These are phyloP conservation scores for Aspergillus biplanus DNA, from an alignment of 495 filamentous ascomycete species.

Conservation along the genomic window DNA sequence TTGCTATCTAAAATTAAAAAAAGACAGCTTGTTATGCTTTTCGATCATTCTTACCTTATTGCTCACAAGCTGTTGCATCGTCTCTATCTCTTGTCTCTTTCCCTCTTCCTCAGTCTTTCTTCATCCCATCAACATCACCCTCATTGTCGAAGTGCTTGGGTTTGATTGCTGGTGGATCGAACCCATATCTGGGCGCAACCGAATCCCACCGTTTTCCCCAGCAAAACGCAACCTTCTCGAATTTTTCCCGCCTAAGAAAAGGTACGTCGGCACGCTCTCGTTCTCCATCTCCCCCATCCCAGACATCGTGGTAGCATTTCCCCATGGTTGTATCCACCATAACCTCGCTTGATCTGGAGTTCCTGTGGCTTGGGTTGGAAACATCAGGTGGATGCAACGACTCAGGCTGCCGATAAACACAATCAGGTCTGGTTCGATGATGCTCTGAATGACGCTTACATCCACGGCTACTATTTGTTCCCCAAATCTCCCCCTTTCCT, in stretches of 20 bases:
- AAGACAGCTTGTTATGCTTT: slow-evolving; percentile 7
- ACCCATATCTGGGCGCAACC: slow-evolving; percentile 5
- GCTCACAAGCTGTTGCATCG: slow-evolving; percentile 1
- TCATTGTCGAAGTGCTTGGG: too few species aligned
- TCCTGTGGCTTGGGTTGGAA: slow-evolving; percentile 8
- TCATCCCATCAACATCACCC: neutral
- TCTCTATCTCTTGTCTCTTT: neutral
- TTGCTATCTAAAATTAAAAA: neutral
- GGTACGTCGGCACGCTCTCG: neutral
- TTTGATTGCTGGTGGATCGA: slow-evolving; percentile 11
- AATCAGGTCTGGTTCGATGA: neutral
- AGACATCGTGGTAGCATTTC: slow-evolving; percentile 8
- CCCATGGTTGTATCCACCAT: slow-evolving; percentile 17
- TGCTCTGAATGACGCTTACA: slow-evolving; percentile 5
- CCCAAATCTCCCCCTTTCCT: slow-evolving; percentile 8
- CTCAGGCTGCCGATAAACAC: slow-evolving; percentile 8
- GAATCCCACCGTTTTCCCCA: slow-evolving; percentile 21
- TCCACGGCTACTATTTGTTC: slow-evolving; percentile 14
- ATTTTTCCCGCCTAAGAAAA: slow-evolving; percentile 14
- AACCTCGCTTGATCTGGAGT: slow-evolving; percentile 1
- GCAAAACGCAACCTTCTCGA: slow-evolving; percentile 15
- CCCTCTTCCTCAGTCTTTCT: neutral
- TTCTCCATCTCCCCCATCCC: neutral
- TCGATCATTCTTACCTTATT: neutral
- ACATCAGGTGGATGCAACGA: slow-evolving; percentile 6